Evolutionary conservation across 2,329 filamentous ascomycete genomes (phyloP).

Genomic region (Onygenales sp.): DNA sequence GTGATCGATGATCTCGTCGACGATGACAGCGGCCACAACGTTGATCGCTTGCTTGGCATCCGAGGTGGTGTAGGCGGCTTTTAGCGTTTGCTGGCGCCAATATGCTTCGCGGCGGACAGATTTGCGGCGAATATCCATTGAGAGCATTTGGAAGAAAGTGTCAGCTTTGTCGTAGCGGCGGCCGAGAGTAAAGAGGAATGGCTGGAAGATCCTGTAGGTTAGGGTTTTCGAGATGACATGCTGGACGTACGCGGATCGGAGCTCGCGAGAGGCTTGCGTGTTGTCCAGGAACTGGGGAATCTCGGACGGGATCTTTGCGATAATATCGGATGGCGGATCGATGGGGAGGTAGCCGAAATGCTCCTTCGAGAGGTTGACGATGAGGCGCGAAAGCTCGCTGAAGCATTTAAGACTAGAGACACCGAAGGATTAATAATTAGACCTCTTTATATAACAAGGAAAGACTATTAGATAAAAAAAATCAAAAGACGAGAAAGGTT

Average conservation of each 20-base stretch:
- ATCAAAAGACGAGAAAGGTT: background rate
- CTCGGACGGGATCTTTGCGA: conserved; percentile 42
- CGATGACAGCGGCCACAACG: conserved; percentile 44
- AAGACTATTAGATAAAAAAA: background rate
- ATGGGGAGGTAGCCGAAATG: conserved; percentile 45
- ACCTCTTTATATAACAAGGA: conserved; percentile 28
- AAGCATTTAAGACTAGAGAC: conserved; percentile 43
- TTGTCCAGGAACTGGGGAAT: conserved; percentile 47
- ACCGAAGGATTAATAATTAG: conserved; percentile 25
- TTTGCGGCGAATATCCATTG: conserved; percentile 47
- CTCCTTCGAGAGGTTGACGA: conserved; percentile 42
- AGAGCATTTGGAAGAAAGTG: conserved; percentile 45
- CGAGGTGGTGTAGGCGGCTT: conserved; percentile 47
- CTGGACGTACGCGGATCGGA: conserved; percentile 45
- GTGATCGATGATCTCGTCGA: conserved; percentile 47
- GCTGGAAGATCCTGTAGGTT: conserved; percentile 47
- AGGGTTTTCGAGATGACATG: conserved; percentile 49
- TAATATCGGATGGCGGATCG: conserved; percentile 40
- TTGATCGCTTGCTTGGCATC: conserved; percentile 49
- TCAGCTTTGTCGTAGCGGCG: conserved; percentile 48
- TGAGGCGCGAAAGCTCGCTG: conserved; percentile 41
- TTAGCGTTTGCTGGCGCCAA: conserved; percentile 50
- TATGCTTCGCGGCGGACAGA: conserved; percentile 48
- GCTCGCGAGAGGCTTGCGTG: conserved; percentile 41
- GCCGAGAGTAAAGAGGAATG: conserved; percentile 48